Conservation (phyloP, 2,329 filamentous ascomycete species). For the Trichophyton mentagrophytes region DNA sequence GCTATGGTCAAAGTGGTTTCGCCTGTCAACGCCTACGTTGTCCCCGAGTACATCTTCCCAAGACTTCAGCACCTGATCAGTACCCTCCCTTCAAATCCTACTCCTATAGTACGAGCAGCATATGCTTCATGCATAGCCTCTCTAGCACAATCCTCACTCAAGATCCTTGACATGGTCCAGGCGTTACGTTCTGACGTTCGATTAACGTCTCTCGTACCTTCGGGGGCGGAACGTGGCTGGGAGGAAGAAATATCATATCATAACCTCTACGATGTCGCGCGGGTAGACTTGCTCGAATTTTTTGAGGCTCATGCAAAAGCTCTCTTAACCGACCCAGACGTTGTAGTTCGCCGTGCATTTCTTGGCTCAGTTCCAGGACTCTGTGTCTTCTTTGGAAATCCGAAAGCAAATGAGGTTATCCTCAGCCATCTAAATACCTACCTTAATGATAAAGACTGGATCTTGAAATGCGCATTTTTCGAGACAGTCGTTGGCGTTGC, state of each 20-base stretch:
- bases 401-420: conserved; percentile 90
- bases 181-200: conserved; percentile 74
- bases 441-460: conserved; percentile 91
- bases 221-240: conserved; percentile 58
- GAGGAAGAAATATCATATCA: conserved; percentile 59
- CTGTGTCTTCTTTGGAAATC: conserved; percentile 86
- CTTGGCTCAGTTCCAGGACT: conserved; percentile 80
- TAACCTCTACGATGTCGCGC: conserved; percentile 76
- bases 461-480: conserved; percentile 91
- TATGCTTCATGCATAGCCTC: conserved; percentile 89
- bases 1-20: conserved; percentile 82
- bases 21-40: conserved; percentile 54
- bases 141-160: conserved; percentile 69
- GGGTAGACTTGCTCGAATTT: conserved; percentile 64
- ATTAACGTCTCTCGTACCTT: conserved; percentile 62
- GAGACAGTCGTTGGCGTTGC: conserved; percentile 89
- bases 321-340: conserved; percentile 73
- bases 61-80: conserved; percentile 45
- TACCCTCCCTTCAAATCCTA: conserved; percentile 43
- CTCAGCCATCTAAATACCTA: conserved; percentile 95
- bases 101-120: conserved; percentile 65
- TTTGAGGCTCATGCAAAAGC: conserved; percentile 84
- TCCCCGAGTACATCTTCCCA: conserved; percentile 53
- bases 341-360: conserved; percentile 79
- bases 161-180: conserved; percentile 82